Conservation (phyloP, 345 rosid genomes). For the Diplotaxis tenuifolia region DNA sequence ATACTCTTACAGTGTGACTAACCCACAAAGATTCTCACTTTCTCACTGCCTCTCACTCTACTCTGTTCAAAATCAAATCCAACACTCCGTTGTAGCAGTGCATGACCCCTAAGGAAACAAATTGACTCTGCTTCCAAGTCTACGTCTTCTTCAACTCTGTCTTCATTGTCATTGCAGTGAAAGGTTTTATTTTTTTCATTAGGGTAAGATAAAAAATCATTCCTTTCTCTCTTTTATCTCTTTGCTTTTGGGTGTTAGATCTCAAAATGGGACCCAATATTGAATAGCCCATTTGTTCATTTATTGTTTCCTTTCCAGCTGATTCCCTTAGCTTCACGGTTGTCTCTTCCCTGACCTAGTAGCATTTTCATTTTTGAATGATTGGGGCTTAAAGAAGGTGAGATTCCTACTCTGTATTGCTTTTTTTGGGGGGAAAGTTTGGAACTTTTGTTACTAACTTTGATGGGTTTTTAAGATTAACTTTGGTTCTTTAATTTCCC, state of each 20-base stretch:
- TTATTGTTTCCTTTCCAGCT: slow-evolving; percentile 38
- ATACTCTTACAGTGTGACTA: slow-evolving; percentile 22
- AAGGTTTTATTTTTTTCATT: slow-evolving; percentile 30
- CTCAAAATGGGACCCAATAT: slow-evolving; percentile 41
- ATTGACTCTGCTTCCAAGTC: slow-evolving; percentile 38
- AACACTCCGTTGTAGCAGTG: not conserved
- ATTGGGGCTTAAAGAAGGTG: slow-evolving; percentile 26
- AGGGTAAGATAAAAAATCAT: slow-evolving; percentile 37
- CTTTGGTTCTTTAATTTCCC: slow-evolving; percentile 12
- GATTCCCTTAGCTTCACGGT: slow-evolving; percentile 34
- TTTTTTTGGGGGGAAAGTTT: not conserved
- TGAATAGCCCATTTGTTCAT: slow-evolving; percentile 36
- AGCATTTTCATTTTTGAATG: slow-evolving; percentile 17
- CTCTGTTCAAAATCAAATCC: slow-evolving; percentile 21
- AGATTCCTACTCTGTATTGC: not conserved
- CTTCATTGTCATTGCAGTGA: slow-evolving; percentile 45
- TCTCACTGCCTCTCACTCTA: slow-evolving; percentile 25
- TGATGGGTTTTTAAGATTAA: not conserved
- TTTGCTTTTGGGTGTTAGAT: slow-evolving; percentile 37
- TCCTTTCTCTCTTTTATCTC: slow-evolving; percentile 20
- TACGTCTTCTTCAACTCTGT: slow-evolving; percentile 27
- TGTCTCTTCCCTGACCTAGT: slow-evolving; percentile 25
- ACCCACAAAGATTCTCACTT: slow-evolving; percentile 19
- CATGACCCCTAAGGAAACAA: slow-evolving; percentile 25
- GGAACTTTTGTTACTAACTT: not conserved